These are phyloP conservation scores for Schizothecium vesticola DNA, from an alignment of 495 filamentous ascomycete species.

Conservation along the genomic window DNA sequence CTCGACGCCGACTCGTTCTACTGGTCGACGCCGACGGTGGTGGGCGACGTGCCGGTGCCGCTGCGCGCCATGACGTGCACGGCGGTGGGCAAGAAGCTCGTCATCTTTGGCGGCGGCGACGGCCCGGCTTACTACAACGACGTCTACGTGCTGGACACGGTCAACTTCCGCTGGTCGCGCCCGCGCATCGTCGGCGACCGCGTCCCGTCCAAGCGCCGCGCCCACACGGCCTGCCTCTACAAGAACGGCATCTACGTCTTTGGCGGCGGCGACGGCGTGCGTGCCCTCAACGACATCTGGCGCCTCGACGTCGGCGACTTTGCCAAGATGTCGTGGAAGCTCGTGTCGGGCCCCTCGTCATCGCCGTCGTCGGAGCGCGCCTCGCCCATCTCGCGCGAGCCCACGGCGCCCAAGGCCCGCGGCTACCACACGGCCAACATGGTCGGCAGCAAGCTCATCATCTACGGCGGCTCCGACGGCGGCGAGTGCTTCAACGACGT, in stretches of 20 bases:
- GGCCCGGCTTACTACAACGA: constrained; percentile 65
- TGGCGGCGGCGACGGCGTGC: constrained; percentile 59
- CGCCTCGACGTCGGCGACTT: constrained; percentile 58
- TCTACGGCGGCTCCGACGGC: constrained; percentile 61
- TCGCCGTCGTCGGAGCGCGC: background rate
- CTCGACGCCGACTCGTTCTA: constrained; percentile 61
- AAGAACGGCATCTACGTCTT: constrained; percentile 64
- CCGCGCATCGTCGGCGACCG: constrained; percentile 50
- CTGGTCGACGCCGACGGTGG: constrained; percentile 54
- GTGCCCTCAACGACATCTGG: constrained; percentile 64
- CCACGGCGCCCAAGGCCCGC: constrained; percentile 48
- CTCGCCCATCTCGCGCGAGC: constrained; percentile 3
- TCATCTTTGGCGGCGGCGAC: constrained; percentile 62
- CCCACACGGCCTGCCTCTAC: constrained; percentile 62
- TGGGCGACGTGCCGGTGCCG: constrained; percentile 56
- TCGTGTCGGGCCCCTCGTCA: constrained; percentile 42
- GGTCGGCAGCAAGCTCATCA: constrained; percentile 62
- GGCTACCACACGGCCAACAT: constrained; percentile 67
- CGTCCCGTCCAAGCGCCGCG: constrained; percentile 50
- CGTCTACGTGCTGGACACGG: constrained; percentile 61
- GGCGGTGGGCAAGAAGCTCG: constrained; percentile 59
- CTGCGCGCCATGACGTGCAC: constrained; percentile 63
- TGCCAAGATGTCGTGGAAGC: constrained; percentile 58
- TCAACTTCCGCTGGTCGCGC: constrained; percentile 55
- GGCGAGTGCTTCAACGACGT: constrained; percentile 64